Evolutionary conservation across 352 stramenopile species (phyloP), one percentile per base, ranked within the genome.

Genomic region (Phytophthora ohioensis): DNA sequence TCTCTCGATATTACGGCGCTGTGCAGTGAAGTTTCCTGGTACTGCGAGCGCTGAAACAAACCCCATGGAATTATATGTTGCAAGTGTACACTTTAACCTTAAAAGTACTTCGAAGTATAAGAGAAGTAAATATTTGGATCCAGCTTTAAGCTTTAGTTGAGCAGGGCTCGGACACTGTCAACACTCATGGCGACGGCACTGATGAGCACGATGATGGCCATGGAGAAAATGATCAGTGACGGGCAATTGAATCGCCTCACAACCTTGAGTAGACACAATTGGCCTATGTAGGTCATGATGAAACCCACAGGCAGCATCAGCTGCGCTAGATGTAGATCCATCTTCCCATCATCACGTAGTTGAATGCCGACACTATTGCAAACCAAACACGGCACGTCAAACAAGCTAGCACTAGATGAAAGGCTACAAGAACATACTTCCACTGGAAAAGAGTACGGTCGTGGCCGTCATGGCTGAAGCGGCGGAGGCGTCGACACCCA

Each of bases 381-480:
- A 42, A 42, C 36, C 36, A 12, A 42, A 15, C 9, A 12, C 36
- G 36, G 4, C 36, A 42, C 9, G 36, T 27, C 21, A 27, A 27
- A 27, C 21, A 27, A 27, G 21, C 21, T 27, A 27, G 21, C 21
- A 27, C 21, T 27, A 27, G 21, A 27, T 27, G 21, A 27, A 38
- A 39, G 8, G 7, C 27, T 8, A 9, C 4, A 15, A 15, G 13
- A 5, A 49, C 83, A 56, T 85, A 91, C 84, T 91, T 53, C 79
- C 68, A 34, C 80, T 90, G 17, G 84, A 89, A 57, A 91, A 91
- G n/a, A 91, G 80, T 31, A 91, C 84, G 0, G 84, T 91, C 8
- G 81, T 81, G 7, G 96, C 93, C 2, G 91, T 97, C 42, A 97
- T 98, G 6, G 95, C 95, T 4, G 91, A 96, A 6, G 92, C 85